A percentile compares a stretch with the other conserved stretches of the same genome.
phyloP scores from a whole-genome alignment of 805 yeast species.

The Nakazawaea molendinolei region DNA sequence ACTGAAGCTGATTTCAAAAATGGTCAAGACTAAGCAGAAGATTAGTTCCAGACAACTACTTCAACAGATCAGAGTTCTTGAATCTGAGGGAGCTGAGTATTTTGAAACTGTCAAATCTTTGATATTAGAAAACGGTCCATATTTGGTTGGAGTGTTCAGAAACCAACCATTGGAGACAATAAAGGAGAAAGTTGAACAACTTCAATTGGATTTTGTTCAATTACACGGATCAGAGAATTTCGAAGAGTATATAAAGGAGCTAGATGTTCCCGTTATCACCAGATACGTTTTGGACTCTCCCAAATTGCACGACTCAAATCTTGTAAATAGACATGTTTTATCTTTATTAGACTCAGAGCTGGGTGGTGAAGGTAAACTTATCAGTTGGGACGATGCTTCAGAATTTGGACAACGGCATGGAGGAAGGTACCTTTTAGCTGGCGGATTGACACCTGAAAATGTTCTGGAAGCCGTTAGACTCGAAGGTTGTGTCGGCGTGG shows the following conservation, averaged over 20 bases:
- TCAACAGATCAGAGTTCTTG: conserved; percentile 15
- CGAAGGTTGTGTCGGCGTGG: conserved; percentile 76
- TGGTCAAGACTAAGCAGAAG: conserved; percentile 24
- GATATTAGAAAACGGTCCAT: conserved; percentile 45
- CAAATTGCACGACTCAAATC: conserved; percentile 16
- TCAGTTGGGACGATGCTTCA: conserved; percentile 61
- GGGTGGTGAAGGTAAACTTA: conserved; percentile 86
- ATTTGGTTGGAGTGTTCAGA: conserved; percentile 83
- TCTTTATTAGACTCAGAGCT: conserved; percentile 78
- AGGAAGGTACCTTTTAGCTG: conserved; percentile 65
- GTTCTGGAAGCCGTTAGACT: conserved; percentile 45
- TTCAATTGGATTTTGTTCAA: conserved; percentile 73
- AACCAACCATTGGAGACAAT: conserved; percentile 72
- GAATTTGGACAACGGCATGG: conserved; percentile 24
- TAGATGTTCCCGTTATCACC: conserved; percentile 58
- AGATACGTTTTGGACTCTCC: conserved; percentile 61
- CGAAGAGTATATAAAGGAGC: conserved; percentile 31
- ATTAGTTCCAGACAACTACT: conserved; percentile 16
- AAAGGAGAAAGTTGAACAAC: conserved; percentile 29
- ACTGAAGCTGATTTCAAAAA: conserved; percentile 40
- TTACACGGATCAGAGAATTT: conserved; percentile 74
- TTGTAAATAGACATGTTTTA: conserved; percentile 34
- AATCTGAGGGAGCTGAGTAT: conserved; percentile 25
- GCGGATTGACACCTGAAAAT: conserved; percentile 79
- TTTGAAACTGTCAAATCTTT: conserved; percentile 22